Conservation (phyloP, 225 moss, liverwort and hornwort species). For the Antitrichia curtipendula region DNA sequence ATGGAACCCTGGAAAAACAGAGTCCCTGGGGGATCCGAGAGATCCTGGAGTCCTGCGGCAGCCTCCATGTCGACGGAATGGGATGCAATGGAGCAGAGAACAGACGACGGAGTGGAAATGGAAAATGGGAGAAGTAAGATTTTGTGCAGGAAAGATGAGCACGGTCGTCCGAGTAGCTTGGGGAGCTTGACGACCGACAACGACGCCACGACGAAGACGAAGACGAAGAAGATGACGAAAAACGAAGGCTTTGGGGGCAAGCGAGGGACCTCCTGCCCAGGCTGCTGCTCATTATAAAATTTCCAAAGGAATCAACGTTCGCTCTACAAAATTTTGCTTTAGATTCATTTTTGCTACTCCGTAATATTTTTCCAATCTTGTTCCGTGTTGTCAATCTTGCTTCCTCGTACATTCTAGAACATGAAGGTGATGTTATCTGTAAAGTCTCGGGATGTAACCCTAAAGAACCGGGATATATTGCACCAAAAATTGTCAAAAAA, state of each 20-base stretch:
- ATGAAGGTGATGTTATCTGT: not conserved
- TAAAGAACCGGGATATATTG: not conserved
- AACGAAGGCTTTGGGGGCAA: not conserved
- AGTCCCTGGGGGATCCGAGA: not conserved
- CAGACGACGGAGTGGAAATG: not conserved
- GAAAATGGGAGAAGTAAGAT: not conserved
- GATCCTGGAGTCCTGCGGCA: not conserved
- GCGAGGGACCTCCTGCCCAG: not conserved
- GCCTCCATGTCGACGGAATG: not conserved
- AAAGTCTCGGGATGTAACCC: not conserved
- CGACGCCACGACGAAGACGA: not conserved
- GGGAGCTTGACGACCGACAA: not conserved
- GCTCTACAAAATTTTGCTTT: not conserved
- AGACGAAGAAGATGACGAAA: not conserved
- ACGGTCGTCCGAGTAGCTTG: not conserved
- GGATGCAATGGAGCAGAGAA: not conserved
- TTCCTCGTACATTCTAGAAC: not conserved
- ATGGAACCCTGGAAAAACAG: conserved; percentile 33
- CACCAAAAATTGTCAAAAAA: not conserved
- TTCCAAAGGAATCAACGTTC: not conserved
- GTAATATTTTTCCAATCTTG: not conserved
- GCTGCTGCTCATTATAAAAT: not conserved
- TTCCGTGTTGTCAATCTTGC: not conserved
- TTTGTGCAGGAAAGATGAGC: not conserved
- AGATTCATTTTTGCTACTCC: not conserved